A percentile compares a stretch with the other conserved stretches of the same genome.
phyloP scores from a whole-genome alignment of 108 stramenopile species.

The Craspedostauros australis region DNA sequence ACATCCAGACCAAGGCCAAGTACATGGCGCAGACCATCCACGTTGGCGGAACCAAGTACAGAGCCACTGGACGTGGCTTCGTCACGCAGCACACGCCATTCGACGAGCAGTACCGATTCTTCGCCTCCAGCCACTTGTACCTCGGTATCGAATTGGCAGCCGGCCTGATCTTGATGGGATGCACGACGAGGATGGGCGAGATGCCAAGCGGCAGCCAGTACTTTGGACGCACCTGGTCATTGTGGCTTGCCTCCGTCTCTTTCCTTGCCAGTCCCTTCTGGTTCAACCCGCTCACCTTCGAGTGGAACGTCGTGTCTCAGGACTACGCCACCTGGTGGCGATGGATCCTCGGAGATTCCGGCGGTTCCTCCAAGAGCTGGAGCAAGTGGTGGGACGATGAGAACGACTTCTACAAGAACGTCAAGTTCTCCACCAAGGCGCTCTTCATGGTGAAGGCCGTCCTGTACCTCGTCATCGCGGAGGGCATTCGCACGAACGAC shows the following conservation, averaged over 20 bases:
- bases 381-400: constrained; percentile 95
- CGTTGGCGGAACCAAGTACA: constrained; percentile 97
- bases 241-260: constrained; percentile 92
- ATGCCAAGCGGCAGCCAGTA: too few species aligned
- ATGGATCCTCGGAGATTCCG: constrained; percentile 87
- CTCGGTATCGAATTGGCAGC: constrained; percentile 93
- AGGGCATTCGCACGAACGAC: constrained; percentile 78
- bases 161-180: constrained; percentile 85
- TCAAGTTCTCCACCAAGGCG: constrained; percentile 72
- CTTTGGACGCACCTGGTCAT: constrained; percentile 93
- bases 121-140: constrained; percentile 95
- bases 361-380: constrained; percentile 85
- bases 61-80: constrained; percentile 98
- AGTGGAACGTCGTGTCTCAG: constrained; percentile 81
- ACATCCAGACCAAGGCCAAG: constrained; percentile 96
- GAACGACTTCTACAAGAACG: constrained; percentile 76
- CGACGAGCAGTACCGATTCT: constrained; percentile 95
- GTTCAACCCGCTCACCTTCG: constrained; percentile 99
- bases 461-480: constrained; percentile 72
- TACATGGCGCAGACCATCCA: constrained; percentile 97
- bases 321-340: constrained; percentile 82
- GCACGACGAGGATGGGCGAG: constrained; percentile 75
- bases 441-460: constrained; percentile 77
- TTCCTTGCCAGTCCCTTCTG: constrained; percentile 98
- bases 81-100: constrained; percentile 94